These are phyloP conservation scores for Dothideomycetes sp. DNA, from an alignment of 2,329 filamentous ascomycete genomes.

Conservation along the genomic window DNA sequence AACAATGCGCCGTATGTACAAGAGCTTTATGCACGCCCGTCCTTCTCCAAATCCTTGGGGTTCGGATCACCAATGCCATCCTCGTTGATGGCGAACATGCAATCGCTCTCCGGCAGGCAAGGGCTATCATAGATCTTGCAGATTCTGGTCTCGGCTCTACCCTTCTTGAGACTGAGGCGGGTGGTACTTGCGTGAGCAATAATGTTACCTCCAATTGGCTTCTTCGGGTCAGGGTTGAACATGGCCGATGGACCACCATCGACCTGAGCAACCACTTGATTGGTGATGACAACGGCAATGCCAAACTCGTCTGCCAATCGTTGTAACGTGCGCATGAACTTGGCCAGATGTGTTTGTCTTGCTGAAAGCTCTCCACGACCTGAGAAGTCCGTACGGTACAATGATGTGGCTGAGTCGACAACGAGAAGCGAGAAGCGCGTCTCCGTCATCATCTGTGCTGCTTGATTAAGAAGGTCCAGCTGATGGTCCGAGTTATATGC, in stretches of 20 bases:
- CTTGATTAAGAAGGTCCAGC: slow-evolving; percentile 86
- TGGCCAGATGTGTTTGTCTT: slow-evolving; percentile 77
- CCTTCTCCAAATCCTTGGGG: slow-evolving; percentile 87
- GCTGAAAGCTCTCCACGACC: slow-evolving; percentile 96
- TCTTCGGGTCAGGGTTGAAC: slow-evolving; percentile 99
- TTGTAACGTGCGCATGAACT: slow-evolving; percentile 78
- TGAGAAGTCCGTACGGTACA: slow-evolving; percentile 93
- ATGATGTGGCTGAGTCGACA: slow-evolving; percentile 87
- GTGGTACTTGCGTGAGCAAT: slow-evolving; percentile 97
- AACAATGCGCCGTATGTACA: background rate
- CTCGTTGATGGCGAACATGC: slow-evolving; percentile 91
- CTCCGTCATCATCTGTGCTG: slow-evolving; percentile 98
- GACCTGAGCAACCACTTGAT: slow-evolving; percentile 96
- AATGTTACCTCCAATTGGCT: slow-evolving; percentile 97
- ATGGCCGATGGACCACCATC: slow-evolving; percentile 92
- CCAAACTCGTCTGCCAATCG: slow-evolving; percentile 72
- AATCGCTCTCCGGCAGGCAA: slow-evolving; percentile 91
- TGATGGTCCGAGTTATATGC: slow-evolving; percentile 99
- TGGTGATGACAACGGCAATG: slow-evolving; percentile 96
- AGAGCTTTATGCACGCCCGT: slow-evolving; percentile 18
- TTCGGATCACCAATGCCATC: slow-evolving; percentile 93
- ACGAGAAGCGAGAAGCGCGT: slow-evolving; percentile 92
- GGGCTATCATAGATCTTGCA: slow-evolving; percentile 99
- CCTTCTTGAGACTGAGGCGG: slow-evolving; percentile 88
- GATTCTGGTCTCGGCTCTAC: slow-evolving; percentile 85